Base-by-base conservation (phyloP, 306 rosid genomes). In the Citrullus colocynthis region DNA sequence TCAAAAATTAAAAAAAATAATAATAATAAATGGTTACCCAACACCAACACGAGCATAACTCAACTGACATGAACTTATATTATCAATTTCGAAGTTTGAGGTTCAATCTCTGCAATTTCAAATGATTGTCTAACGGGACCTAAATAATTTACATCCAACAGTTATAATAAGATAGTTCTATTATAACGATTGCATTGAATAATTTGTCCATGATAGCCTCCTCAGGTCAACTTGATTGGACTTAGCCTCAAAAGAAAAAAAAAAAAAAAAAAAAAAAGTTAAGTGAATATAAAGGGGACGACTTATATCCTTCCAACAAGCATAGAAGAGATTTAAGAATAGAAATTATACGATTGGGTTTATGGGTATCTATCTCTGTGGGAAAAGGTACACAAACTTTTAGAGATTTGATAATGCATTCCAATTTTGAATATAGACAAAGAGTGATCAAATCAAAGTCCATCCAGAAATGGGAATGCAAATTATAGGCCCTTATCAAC, bases 391-490 rank as follows among this genome's bases (percentile, higher is more conserved):
- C 7, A 65, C 28, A 59, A 37, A 65, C 15, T 6, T 36, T 65
- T 49, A 65, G 20, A 44, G 74, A 67, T 45, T 48, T 48, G 54
- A 52, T 70, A 37, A 45, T 45, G 37, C 14, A 48, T 48, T 1
- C 76, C 58, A 44, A 48, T 44, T 71, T 71, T 45, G 76, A 71
- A 48, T 41, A 6, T 45, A 28, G 58, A 24, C 28, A 57, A 64
- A 44, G 58, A 70, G 17, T 45, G 6, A 70, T 70, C 57, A 70
- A 70, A 70, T 70, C 76, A 70, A 45, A 42, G 76, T 70, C 76
- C 20, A 71, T 71, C 58, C 37, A 45, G 57, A 6, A 41, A 48
- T 30, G 58, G 76, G 58, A 71, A 71, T 44, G 20, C 56, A 52
- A 70, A 24, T 24, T 24, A 24, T 42, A 1, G 54, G 3, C n/a